Conservation (phyloP, 2,329 filamentous ascomycete genomes). For the Talaromyces sp. region DNA sequence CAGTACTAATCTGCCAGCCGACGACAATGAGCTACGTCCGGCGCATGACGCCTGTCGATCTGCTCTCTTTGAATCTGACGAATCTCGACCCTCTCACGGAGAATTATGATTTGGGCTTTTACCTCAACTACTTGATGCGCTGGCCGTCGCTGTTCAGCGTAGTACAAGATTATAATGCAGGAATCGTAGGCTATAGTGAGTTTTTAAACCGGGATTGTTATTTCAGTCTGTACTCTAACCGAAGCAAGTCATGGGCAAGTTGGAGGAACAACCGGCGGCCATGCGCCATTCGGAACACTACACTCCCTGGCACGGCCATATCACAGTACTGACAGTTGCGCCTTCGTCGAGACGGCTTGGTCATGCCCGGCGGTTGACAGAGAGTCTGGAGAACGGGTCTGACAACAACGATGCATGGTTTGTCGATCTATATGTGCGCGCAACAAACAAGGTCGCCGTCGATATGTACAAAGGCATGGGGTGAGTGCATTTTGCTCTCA, state of each 20-base stretch:
- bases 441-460: slow-evolving; percentile 82
- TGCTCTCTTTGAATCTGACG: slow-evolving; percentile 85
- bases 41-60: slow-evolving; percentile 74
- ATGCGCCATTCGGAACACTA: slow-evolving; percentile 76
- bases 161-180: slow-evolving; percentile 77
- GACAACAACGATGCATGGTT: slow-evolving; percentile 87
- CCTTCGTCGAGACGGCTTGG: slow-evolving; percentile 80
- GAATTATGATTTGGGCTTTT: slow-evolving; percentile 93
- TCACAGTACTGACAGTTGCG: slow-evolving; percentile 89
- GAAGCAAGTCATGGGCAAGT: slow-evolving; percentile 87
- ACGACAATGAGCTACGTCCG: slow-evolving; percentile 74
- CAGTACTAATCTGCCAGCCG: too few relatives aligned
- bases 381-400: slow-evolving; percentile 73
- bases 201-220: background rate
- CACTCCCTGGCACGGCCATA: slow-evolving; percentile 98
- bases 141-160: slow-evolving; percentile 95
- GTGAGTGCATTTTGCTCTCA: slow-evolving; percentile 34
- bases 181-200: slow-evolving; percentile 88
- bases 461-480: slow-evolving; percentile 85
- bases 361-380: slow-evolving; percentile 75
- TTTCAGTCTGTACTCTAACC: background rate
- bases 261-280: slow-evolving; percentile 76
- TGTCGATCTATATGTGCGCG: slow-evolving; percentile 87
- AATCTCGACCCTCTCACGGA: slow-evolving; percentile 97
- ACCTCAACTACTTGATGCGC: slow-evolving; percentile 89